phyloP scores from a whole-genome alignment of 78 protist species.

The Protostelium mycophagum region DNA sequence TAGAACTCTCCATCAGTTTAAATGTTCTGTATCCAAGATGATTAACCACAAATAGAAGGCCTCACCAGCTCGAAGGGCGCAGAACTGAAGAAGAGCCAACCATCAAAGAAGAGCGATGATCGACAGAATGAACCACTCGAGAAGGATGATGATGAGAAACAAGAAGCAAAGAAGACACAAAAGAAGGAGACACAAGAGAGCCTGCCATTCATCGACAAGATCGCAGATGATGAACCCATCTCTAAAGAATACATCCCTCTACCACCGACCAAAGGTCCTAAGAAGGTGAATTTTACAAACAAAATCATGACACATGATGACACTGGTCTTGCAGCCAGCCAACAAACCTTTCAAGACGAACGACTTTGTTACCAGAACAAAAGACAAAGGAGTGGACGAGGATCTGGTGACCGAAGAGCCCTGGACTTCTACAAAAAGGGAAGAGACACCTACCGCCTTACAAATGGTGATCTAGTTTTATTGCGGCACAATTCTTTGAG shows the following conservation, averaged over 20 bases:
- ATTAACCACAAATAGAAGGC: not conserved
- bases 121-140: not conserved
- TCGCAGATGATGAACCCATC: not conserved
- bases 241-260: not conserved
- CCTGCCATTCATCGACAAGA: not conserved
- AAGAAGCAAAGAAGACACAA: not conserved
- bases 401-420: not conserved
- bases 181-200: not conserved
- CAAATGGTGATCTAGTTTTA: no score
- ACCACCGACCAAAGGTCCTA: not conserved
- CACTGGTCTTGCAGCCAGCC: not conserved
- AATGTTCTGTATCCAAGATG: no score
- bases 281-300: not conserved
- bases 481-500: no score
- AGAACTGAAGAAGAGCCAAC: not conserved
- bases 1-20: no score
- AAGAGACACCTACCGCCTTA: no score
- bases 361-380: not conserved
- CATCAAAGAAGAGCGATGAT: not conserved
- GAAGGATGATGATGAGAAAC: not conserved
- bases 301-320: not conserved
- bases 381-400: not conserved
- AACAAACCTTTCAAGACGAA: not conserved
- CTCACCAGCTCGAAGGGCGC: not conserved
- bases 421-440: not conserved